Conservation (phyloP, 371 early-diverging fungal genomes). For the Mortierella sp. region DNA sequence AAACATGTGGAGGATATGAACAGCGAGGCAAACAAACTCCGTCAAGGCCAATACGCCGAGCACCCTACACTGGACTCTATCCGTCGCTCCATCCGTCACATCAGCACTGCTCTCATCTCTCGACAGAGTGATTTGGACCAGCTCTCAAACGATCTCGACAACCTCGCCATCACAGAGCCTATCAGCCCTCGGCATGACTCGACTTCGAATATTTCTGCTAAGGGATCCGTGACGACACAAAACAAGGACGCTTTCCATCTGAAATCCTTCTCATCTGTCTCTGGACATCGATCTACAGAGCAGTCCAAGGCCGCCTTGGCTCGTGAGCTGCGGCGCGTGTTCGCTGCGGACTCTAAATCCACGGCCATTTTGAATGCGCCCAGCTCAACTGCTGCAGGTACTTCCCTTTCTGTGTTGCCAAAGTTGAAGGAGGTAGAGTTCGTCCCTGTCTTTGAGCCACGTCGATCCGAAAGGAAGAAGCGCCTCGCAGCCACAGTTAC, state of each 20-base stretch:
- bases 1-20: constrained; percentile 38
- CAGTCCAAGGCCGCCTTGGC: constrained; percentile 30
- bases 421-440: constrained; percentile 20
- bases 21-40: constrained; percentile 28
- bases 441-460: constrained; percentile 36
- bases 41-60: constrained; percentile 31
- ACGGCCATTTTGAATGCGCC: constrained; percentile 20
- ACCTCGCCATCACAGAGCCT: constrained; percentile 24
- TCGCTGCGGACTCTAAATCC: constrained; percentile 20
- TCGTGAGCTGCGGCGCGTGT: constrained; percentile 29
- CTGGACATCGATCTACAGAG: constrained; percentile 16
- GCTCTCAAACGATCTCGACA: constrained; percentile 38
- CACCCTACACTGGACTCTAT: constrained; percentile 41
- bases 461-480: constrained; percentile 50
- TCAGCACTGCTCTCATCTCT: constrained; percentile 36
- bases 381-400: constrained; percentile 4
- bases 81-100: constrained; percentile 52
- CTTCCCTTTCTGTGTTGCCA: constrained; percentile 29
- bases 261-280: neutral
- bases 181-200: neutral
- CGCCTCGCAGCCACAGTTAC: constrained; percentile 31
- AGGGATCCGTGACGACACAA: neutral
- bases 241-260: constrained; percentile 13
- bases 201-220: neutral
- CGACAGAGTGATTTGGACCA: constrained; percentile 42